Base-by-base conservation (phyloP, 768 basidiomycete species). In the Candolleomyces aberdarensis region DNA sequence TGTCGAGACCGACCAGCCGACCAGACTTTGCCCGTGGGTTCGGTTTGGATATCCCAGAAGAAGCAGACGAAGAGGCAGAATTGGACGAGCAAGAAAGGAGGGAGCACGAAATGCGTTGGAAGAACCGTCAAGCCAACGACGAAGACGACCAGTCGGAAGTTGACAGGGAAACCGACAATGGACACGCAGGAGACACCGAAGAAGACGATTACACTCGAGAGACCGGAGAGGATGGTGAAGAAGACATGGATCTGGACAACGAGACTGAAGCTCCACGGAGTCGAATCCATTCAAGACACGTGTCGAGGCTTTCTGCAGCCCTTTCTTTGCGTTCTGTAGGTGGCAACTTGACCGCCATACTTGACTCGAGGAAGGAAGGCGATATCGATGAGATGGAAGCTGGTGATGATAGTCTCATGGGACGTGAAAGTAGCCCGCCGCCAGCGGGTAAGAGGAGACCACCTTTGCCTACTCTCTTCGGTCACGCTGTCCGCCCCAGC, bases 1-100 rank as follows among this genome's bases (percentile, higher is more conserved):
- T 78, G 59, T 71, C 68, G 32, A 79, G 79, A 19, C 78, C 81
- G 7, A 75, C 81, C 59, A 86, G 79, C 48, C 79, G 85, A 40
- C 84, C 88, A 5, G 91, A 94, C 71, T 94, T 93, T 68, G 73
- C 75, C 53, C 82, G 87, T 62, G 92, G 92, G 5, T 94, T 94
- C 73, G 91, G 92, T 11, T 69, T 94, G 59, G 91, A 94, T 62
- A 84, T 86, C 60, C 86, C 90, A 3, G 86, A 90, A 61, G 91
- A 92, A 67, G 86, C 83, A 41, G 90, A 91, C 65, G 82, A 83
- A 46, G 80, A 78, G 61, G 83, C 81, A 53, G 80, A 83, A 54
- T 76, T 70, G 17, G 70, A 67, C 48, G 61, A 67, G 3, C 71
- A 70, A 29, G 72, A 74, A 55, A 71, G 63, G 36, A 70, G 64